A percentile compares a stretch with the other conserved stretches of the same genome.
These are phyloP conservation scores for Gossypium mustelinum DNA, from an alignment of 345 rosid genomes.

Conservation along the genomic window DNA sequence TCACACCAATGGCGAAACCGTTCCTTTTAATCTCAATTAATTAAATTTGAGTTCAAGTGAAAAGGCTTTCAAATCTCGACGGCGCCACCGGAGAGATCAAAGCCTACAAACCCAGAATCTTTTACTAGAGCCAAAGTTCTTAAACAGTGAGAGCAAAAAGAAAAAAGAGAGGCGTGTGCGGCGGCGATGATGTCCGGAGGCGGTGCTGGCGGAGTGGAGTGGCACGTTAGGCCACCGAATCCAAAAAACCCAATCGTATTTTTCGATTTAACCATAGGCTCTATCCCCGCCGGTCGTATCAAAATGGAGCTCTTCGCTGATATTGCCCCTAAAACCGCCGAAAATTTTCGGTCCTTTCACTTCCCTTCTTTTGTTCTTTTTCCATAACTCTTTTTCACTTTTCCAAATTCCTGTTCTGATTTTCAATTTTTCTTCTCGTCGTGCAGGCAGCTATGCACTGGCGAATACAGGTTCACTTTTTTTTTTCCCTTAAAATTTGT, in stretches of 20 bases:
- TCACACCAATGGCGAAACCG: too few species aligned
- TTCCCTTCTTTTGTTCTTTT: background rate
- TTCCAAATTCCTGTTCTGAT: background rate
- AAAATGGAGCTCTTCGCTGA: slow-evolving; percentile 99
- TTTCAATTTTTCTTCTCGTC: background rate
- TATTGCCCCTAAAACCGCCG: slow-evolving; percentile 85
- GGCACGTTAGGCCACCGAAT: slow-evolving; percentile 92
- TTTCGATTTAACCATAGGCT: slow-evolving; percentile 88
- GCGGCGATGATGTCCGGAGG: slow-evolving; percentile 47
- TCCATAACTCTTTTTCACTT: background rate
- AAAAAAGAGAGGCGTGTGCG: background rate
- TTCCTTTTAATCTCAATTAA: too few species aligned
- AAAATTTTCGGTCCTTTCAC: slow-evolving; percentile 66
- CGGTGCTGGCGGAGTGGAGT: slow-evolving; percentile 50
- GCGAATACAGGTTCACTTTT: slow-evolving; percentile 64
- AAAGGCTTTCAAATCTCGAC: too few species aligned
- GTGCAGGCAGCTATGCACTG: slow-evolving; percentile 94
- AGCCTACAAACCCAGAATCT: background rate
- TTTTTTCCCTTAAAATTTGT: background rate
- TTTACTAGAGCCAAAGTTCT: background rate
- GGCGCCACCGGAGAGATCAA: background rate
- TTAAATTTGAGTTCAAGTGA: too few species aligned
- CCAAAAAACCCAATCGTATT: slow-evolving; percentile 93
- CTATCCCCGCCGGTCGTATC: slow-evolving; percentile 87
- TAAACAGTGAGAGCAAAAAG: background rate